Percentiles rank a stretch among this genome's conserved stretches.
These are phyloP conservation scores for Eucalyptus tenuipes DNA, from an alignment of 345 rosid species.

Conservation along the genomic window DNA sequence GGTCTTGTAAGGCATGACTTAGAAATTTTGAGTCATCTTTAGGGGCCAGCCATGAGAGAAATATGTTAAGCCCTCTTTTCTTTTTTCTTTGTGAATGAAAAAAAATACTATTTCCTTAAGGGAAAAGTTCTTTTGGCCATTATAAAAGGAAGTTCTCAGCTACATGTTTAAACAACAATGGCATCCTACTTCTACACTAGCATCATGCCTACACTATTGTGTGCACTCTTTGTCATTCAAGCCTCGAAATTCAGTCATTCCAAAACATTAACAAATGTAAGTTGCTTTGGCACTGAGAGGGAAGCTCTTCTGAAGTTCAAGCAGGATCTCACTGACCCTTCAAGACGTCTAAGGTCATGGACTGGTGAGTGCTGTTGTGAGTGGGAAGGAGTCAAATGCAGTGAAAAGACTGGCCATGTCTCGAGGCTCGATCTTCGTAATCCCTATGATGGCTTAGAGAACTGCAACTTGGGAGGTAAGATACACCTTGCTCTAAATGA, in stretches of 20 bases:
- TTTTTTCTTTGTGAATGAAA: too few species aligned
- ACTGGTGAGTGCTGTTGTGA: slow-evolving; percentile 5
- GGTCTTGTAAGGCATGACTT: too few species aligned
- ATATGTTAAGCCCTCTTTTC: too few species aligned
- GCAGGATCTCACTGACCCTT: slow-evolving; percentile 13
- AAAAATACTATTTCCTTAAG: too few species aligned
- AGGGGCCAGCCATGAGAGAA: too few species aligned
- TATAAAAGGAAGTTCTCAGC: background rate
- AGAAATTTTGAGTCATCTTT: too few species aligned
- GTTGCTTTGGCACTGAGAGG: slow-evolving; percentile 5
- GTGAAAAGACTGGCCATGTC: background rate
- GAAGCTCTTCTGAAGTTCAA: slow-evolving; percentile 10
- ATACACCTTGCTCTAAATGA: too few species aligned
- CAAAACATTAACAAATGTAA: background rate
- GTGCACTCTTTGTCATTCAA: background rate
- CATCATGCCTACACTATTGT: background rate
- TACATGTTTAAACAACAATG: background rate
- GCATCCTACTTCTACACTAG: background rate
- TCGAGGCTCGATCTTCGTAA: slow-evolving; percentile 5
- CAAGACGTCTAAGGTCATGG: slow-evolving; percentile 16
- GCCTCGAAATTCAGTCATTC: background rate
- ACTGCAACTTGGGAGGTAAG: too few species aligned
- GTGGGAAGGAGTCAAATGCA: slow-evolving; percentile 11
- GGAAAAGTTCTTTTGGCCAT: too few species aligned
- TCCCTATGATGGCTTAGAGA: background rate